A percentile compares a stretch with the other conserved stretches of the same genome.
These are phyloP conservation scores for Lachnellula arida DNA, from an alignment of 2,329 filamentous ascomycete species.

Conservation along the genomic window DNA sequence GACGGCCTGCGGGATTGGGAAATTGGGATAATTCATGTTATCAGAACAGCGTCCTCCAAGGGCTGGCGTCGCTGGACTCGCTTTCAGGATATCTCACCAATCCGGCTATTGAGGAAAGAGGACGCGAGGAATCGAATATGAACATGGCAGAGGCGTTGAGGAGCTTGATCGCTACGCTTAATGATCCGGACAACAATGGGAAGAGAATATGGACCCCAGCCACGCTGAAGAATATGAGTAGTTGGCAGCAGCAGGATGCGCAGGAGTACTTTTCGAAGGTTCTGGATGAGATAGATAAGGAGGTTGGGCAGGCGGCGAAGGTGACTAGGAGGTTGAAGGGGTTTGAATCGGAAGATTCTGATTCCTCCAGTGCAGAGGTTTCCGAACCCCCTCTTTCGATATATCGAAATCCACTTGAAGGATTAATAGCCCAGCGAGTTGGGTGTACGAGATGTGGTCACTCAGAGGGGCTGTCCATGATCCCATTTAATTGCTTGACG, in stretches of 20 bases:
- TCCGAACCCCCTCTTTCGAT: slow-evolving; percentile 13
- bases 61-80: slow-evolving; percentile 69
- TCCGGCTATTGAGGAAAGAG: slow-evolving; percentile 34
- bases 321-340: slow-evolving; percentile 15
- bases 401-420: slow-evolving; percentile 76
- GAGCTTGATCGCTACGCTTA: slow-evolving; percentile 65
- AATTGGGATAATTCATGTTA: slow-evolving; percentile 97
- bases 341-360: slow-evolving; percentile 21
- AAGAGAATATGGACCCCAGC: slow-evolving; percentile 75
- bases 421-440: slow-evolving; percentile 80
- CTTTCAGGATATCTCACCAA: slow-evolving; percentile 61
- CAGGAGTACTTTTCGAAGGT: slow-evolving; percentile 96
- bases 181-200: slow-evolving; percentile 65
- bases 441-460: slow-evolving; percentile 81
- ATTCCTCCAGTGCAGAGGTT: background rate
- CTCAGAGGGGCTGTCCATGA: slow-evolving; percentile 83
- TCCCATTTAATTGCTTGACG: slow-evolving; percentile 90
- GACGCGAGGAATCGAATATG: slow-evolving; percentile 19
- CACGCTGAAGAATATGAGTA: slow-evolving; percentile 85
- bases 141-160: slow-evolving; percentile 35
- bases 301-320: slow-evolving; percentile 51
- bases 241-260: slow-evolving; percentile 93
- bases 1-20: slow-evolving; percentile 64
- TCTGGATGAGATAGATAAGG: slow-evolving; percentile 77
- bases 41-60: slow-evolving; percentile 92